Evolutionary conservation across 2,329 filamentous ascomycete species (phyloP).

Genomic region (Cercospora janseana): DNA sequence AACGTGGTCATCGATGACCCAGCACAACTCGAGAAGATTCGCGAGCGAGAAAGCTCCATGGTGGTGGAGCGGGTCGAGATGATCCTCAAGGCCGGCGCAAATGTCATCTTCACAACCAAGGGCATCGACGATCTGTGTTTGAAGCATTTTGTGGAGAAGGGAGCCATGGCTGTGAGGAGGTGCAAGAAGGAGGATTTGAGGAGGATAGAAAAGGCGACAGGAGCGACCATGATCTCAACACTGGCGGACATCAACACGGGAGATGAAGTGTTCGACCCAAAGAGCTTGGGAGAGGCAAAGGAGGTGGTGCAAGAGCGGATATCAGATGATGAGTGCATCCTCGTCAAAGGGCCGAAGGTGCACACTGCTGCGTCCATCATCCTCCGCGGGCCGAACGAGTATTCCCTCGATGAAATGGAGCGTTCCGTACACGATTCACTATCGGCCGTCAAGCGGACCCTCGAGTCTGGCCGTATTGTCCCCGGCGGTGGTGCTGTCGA

Average conservation of each 20-base stretch:
- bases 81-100: slow-evolving; percentile 95
- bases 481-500: slow-evolving; percentile 95
- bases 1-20: slow-evolving; percentile 98
- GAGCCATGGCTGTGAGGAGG: slow-evolving; percentile 90
- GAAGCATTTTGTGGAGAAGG: slow-evolving; percentile 91
- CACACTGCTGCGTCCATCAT: slow-evolving; percentile 95
- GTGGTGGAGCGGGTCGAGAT: slow-evolving; percentile 91
- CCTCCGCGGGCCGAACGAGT: slow-evolving; percentile 92
- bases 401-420: slow-evolving; percentile 98
- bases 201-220: slow-evolving; percentile 92
- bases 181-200: slow-evolving; percentile 99
- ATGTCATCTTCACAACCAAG: slow-evolving; percentile 95
- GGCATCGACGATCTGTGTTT: slow-evolving; percentile 95
- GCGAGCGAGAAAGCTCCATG: slow-evolving; percentile 87
- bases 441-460: slow-evolving; percentile 92
- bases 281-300: slow-evolving; percentile 84
- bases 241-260: slow-evolving; percentile 88
- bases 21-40: slow-evolving; percentile 94
- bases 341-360: slow-evolving; percentile 92
- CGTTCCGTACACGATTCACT: slow-evolving; percentile 95
- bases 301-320: slow-evolving; percentile 98
- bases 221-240: slow-evolving; percentile 87
- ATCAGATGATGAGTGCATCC: slow-evolving; percentile 96
- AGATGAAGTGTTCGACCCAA: slow-evolving; percentile 92
- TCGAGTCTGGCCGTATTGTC: slow-evolving; percentile 95